Evolutionary conservation across 768 basidiomycete species (phyloP), one percentile per base, ranked within the genome.

Genomic region (Steccherinum ochraceum): DNA sequence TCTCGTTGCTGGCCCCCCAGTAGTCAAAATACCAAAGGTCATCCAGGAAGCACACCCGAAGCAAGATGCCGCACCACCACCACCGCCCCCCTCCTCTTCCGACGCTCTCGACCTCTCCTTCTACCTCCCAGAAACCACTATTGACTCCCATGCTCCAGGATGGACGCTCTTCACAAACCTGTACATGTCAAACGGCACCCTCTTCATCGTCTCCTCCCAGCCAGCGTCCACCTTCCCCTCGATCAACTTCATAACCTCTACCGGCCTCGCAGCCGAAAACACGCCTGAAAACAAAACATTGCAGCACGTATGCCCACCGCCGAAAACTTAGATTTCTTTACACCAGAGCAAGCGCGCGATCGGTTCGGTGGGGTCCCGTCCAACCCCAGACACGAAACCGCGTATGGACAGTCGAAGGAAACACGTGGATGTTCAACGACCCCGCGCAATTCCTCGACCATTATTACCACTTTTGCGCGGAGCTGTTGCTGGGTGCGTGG

Each of bases 401-500:
- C 16, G 76, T 91, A 5, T 83, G 76, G 72, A 72, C 78, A 12
- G 77, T 92, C 30, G 76, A 80, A 40, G 88, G 89, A 2, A 84
- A 83, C 61, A 88, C 89, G 16, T 86, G 88, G 50, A 60, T 72
- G 30, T 73, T 84, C 59, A 86, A 86, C 61, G 88, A 89, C 53
- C 85, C 88, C 0, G 51, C 64, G 1, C 86, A 89, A 60, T 87
- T 93, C 74, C 74, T 92, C n/a, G 70, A 74, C 43, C 91, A 93
- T 63, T 93, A 91, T 65, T 93, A 92, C 66, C 91, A 93, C 67
- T 84, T 89, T 52, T 86, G 85, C 25, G 91, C 86, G 0, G 91
- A 93, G 62, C 79, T 89, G 44, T 69, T 89, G 51, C 70, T 92
- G 25, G 90, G 89, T 25, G 68, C 78, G 2, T 89, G 87, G 76